Evolutionary conservation across 805 yeast species (phyloP).

Genomic region (Candida golubevii): DNA sequence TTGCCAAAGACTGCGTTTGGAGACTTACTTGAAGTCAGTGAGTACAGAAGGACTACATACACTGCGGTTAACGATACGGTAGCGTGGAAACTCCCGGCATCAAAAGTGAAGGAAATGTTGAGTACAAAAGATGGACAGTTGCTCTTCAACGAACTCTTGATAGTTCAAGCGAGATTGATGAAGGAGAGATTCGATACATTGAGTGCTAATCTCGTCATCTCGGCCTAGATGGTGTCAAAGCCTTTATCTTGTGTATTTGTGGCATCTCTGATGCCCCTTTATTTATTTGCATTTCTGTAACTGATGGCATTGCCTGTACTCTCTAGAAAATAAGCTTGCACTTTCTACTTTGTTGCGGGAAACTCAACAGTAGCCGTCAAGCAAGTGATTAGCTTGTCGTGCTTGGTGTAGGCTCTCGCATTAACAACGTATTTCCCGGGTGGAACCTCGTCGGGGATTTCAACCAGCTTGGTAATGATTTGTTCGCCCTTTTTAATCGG

Average conservation of each 20-base stretch:
- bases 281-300: not conserved
- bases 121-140: conserved; percentile 42
- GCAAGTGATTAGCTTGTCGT: conserved; percentile 81
- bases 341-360: conserved; percentile 27
- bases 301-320: too few species aligned
- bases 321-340: not conserved
- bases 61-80: conserved; percentile 57
- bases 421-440: conserved; percentile 86
- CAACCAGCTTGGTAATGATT: conserved; percentile 64
- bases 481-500: conserved; percentile 74
- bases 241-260: too few species aligned
- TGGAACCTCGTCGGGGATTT: conserved; percentile 87
- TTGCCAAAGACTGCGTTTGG: conserved; percentile 77
- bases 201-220: conserved; percentile 69
- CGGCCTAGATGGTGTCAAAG: conserved; percentile 32
- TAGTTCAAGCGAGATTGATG: conserved; percentile 56
- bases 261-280: too few species aligned
- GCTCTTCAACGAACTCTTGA: conserved; percentile 59
- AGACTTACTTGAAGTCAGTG: conserved; percentile 37
- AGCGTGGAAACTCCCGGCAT: conserved; percentile 62
- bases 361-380: conserved; percentile 67
- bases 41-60: conserved; percentile 43
- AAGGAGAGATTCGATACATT: conserved; percentile 71
- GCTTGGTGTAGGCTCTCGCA: conserved; percentile 86
- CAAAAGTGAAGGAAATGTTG: conserved; percentile 43